phyloP scores from a whole-genome alignment of 257 asterid genomes.

The Anisodus acutangulus region DNA sequence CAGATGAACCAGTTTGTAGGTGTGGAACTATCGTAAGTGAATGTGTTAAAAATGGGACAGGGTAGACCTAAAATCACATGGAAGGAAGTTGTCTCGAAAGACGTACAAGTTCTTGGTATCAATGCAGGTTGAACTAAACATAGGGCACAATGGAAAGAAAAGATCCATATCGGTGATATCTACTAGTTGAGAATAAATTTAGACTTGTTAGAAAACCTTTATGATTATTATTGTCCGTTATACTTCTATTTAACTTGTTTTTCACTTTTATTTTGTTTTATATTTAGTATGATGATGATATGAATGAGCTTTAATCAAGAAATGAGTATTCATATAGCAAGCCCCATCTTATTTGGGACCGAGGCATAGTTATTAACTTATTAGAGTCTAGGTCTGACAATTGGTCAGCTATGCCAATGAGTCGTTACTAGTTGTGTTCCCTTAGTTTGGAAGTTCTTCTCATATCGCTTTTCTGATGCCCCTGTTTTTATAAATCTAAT shows the following conservation, averaged over 20 bases:
- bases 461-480: slow-evolving; percentile 9
- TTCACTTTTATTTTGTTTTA: not conserved
- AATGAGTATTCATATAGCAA: no score
- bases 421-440: not conserved
- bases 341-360: no score
- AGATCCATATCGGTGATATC: no score
- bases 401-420: not conserved
- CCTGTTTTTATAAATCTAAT: not conserved
- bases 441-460: not conserved
- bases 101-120: not conserved
- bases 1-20: not conserved
- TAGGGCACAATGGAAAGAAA: not conserved
- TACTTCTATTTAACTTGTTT: not conserved
- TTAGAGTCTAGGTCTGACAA: not conserved
- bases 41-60: not conserved
- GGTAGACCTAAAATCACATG: not conserved
- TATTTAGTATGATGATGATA: no score
- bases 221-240: not conserved
- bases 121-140: not conserved
- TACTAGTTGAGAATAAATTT: not conserved
- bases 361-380: not conserved
- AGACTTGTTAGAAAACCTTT: not conserved
- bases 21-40: not conserved
- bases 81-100: not conserved
- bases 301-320: no score